phyloP scores from a whole-genome alignment of 352 stramenopile genomes.

The Phytophthora nicotianae region DNA sequence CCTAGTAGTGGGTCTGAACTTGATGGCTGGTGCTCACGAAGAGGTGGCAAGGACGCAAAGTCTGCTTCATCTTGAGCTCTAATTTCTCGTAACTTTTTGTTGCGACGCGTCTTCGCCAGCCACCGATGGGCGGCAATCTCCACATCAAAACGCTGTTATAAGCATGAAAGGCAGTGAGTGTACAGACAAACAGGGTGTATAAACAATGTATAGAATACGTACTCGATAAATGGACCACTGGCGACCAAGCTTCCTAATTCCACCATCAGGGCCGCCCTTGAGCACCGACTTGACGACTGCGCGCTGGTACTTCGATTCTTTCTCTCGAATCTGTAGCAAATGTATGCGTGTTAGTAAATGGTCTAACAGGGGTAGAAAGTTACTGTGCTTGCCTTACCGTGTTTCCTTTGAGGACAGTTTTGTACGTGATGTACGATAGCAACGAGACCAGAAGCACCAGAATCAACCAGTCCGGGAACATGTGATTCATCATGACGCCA shows the following conservation, averaged over 20 bases:
- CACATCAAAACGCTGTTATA: constrained; percentile 63
- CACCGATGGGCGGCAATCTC: constrained; percentile 63
- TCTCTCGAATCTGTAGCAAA: constrained; percentile 51
- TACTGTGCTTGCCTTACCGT: constrained; percentile 38
- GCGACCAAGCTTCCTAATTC: constrained; percentile 37
- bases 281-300: constrained; percentile 56
- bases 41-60: constrained; percentile 59
- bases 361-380: neutral
- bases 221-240: constrained; percentile 78
- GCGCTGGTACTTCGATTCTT: constrained; percentile 55
- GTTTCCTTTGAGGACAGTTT: constrained; percentile 71
- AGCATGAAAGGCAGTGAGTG: neutral
- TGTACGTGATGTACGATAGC: constrained; percentile 79
- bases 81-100: constrained; percentile 54
- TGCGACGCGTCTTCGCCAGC: constrained; percentile 64
- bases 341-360: neutral
- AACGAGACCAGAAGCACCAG: constrained; percentile 75
- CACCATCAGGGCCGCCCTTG: constrained; percentile 49
- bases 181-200: neutral
- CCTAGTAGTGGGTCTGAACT: constrained; percentile 32
- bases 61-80: constrained; percentile 63
- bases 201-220: constrained; percentile 9
- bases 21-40: constrained; percentile 36
- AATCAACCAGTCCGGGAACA: constrained; percentile 87
- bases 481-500: constrained; percentile 84